These are phyloP conservation scores for Piper longum DNA, from an alignment of 164 flowering plant species.

Conservation along the genomic window DNA sequence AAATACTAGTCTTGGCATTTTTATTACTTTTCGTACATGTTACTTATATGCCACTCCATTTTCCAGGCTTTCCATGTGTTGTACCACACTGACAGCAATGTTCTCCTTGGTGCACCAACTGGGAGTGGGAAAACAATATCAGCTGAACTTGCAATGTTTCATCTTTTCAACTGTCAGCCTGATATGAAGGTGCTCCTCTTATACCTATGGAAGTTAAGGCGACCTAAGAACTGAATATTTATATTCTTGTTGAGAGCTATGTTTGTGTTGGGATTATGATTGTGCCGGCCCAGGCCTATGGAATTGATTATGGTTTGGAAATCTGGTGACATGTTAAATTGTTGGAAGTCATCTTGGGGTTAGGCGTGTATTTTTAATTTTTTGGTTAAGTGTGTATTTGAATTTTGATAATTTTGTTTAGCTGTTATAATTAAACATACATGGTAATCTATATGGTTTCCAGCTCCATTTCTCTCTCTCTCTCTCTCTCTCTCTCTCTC, in stretches of 20 bases:
- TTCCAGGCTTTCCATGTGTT: slow-evolving; percentile 81
- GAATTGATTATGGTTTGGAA: not conserved
- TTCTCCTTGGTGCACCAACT: slow-evolving; percentile 96
- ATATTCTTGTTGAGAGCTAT: not conserved
- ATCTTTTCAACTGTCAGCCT: slow-evolving; percentile 81
- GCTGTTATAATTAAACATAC: too few relatives aligned
- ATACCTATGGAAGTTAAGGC: not conserved
- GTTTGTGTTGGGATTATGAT: not conserved
- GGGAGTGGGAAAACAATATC: slow-evolving; percentile 99
- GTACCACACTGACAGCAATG: slow-evolving; percentile 82
- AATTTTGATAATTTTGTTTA: too few relatives aligned
- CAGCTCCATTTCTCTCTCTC: too few relatives aligned
- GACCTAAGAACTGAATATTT: not conserved
- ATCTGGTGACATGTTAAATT: too few relatives aligned
- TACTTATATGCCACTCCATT: slow-evolving; percentile 3
- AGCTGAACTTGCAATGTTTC: slow-evolving; percentile 99
- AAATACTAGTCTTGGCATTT: not conserved
- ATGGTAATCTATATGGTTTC: too few relatives aligned
- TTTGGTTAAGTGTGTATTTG: too few relatives aligned
- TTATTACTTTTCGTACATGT: not conserved
- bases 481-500: too few relatives aligned
- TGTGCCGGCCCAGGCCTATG: not conserved
- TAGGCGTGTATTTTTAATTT: too few relatives aligned
- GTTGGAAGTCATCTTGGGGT: too few relatives aligned
- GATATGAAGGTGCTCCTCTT: slow-evolving; percentile 75